Evolutionary conservation across 176 grass and related monocot genomes (phyloP).

Genomic region (Stipa capillata): DNA sequence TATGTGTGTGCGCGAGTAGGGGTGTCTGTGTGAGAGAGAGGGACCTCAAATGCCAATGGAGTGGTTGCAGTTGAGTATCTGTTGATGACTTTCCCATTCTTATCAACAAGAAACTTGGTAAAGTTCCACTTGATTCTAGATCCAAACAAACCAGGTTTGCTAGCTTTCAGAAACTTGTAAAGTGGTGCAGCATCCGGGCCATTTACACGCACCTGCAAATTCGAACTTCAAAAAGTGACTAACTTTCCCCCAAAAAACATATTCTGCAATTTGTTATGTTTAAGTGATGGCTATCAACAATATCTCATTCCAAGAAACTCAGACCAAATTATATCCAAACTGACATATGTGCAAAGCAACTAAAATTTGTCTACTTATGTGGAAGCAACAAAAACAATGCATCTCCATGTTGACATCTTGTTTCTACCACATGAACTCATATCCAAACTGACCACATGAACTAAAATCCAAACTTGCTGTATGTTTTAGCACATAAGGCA

Average conservation of each 20-base stretch:
- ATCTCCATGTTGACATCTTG: not conserved
- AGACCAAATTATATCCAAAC: not conserved
- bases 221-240: not conserved
- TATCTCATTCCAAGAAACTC: not conserved
- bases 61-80: conserved; percentile 50
- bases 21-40: no score
- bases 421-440: not conserved
- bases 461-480: not conserved
- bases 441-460: no score
- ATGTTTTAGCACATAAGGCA: not conserved
- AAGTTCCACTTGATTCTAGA: conserved; percentile 96
- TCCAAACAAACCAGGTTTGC: conserved; percentile 63
- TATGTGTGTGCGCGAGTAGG: no score
- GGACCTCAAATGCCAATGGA: conserved; percentile 76
- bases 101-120: conserved; percentile 86
- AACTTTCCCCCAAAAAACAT: not conserved
- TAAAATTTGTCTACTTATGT: not conserved
- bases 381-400: not conserved
- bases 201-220: conserved; percentile 72
- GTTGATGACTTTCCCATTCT: conserved; percentile 72
- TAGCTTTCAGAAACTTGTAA: conserved; percentile 89
- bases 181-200: conserved; percentile 57
- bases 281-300: not conserved
- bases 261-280: not conserved
- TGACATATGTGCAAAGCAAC: not conserved